These are phyloP conservation scores for Vishniacozyma victoriae DNA, from an alignment of 768 basidiomycete species.

Conservation along the genomic window DNA sequence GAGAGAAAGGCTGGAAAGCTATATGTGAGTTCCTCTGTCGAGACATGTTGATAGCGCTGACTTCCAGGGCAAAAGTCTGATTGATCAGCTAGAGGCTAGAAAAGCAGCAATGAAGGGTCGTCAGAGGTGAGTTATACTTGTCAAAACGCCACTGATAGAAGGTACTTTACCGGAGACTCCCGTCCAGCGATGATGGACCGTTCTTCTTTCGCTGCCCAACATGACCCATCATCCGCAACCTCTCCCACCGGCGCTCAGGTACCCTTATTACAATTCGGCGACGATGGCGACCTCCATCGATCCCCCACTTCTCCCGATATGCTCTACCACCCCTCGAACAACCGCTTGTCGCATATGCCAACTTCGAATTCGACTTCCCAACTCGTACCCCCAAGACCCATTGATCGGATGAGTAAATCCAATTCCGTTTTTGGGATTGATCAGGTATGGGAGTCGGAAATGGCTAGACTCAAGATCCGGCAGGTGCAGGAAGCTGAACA, in stretches of 20 bases:
- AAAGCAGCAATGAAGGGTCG: constrained; percentile 76
- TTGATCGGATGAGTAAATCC: constrained; percentile 48
- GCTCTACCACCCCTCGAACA: constrained; percentile 1
- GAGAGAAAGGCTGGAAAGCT: constrained; percentile 48
- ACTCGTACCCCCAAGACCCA: not conserved
- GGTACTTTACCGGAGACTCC: constrained; percentile 81
- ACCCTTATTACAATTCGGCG: not conserved
- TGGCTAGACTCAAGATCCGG: constrained; percentile 70
- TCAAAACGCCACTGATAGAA: constrained; percentile 38
- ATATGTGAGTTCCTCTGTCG: constrained; percentile 55
- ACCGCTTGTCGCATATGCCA: constrained; percentile 11
- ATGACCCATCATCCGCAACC: constrained; percentile 56
- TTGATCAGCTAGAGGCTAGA: constrained; percentile 78
- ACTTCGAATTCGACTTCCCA: constrained; percentile 1
- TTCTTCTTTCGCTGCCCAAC: constrained; percentile 60
- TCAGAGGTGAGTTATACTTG: constrained; percentile 57
- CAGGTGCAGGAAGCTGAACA: constrained; percentile 56
- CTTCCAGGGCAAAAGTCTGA: constrained; percentile 56
- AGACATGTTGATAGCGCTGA: not conserved
- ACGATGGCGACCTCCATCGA: not conserved
- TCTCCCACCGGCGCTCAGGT: not conserved
- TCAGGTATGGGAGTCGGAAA: constrained; percentile 84
- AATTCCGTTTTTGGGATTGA: constrained; percentile 91
- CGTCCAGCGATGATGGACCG: constrained; percentile 92
- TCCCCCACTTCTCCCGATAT: not conserved